Conservation (phyloP, 2,329 filamentous ascomycete genomes). For the Aphanocladium album region DNA sequence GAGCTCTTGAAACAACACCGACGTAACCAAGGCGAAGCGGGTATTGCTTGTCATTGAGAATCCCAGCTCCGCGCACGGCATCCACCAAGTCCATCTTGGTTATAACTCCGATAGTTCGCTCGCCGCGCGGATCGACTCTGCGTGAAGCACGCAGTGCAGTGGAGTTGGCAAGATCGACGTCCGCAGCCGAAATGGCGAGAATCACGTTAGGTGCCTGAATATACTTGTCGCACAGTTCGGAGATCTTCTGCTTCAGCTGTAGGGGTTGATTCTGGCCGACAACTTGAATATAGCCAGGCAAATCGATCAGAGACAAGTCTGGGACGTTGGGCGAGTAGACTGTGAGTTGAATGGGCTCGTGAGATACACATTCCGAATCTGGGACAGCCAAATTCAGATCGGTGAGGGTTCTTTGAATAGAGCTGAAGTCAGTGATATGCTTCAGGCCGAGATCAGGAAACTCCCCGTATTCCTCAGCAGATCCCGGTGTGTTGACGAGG, state of each 20-base stretch:
- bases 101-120: constrained; percentile 96
- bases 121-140: constrained; percentile 86
- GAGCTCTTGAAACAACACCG: constrained; percentile 83
- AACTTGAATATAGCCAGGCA: constrained; percentile 97
- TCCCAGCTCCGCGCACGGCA: constrained; percentile 66
- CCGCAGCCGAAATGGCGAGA: constrained; percentile 91
- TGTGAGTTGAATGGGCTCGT: constrained; percentile 92
- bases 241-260: constrained; percentile 91
- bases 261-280: constrained; percentile 84
- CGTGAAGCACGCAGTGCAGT: constrained; percentile 85
- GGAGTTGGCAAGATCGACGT: constrained; percentile 95
- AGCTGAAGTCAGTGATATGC: constrained; percentile 85
- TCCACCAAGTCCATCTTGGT: constrained; percentile 99
- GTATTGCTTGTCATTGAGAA: constrained; percentile 87
- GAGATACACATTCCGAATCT: constrained; percentile 84
- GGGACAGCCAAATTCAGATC: constrained; percentile 93
- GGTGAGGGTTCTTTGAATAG: constrained; percentile 88
- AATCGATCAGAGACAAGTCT: constrained; percentile 89
- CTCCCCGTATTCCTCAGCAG: constrained; percentile 86
- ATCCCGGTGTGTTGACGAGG: constrained; percentile 87
- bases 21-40: constrained; percentile 93
- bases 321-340: constrained; percentile 96
- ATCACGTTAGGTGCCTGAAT: constrained; percentile 96
- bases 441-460: constrained; percentile 88
- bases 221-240: constrained; percentile 95